Conservation (phyloP, 129 eudicot species). For the Flaveria linearis region DNA sequence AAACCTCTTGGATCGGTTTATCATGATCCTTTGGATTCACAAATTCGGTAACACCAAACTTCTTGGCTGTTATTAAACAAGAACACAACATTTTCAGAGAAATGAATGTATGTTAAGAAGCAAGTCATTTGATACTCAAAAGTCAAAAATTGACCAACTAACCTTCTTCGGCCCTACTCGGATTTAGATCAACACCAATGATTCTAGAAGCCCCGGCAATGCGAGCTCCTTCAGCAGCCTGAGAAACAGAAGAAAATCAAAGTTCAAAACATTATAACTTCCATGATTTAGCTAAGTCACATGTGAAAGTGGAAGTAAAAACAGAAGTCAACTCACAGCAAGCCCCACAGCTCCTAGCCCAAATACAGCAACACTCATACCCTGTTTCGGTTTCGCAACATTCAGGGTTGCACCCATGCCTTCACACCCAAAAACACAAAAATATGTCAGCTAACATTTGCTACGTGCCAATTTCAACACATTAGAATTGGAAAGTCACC, state of each 20-base stretch:
- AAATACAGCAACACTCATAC: conserved; percentile 65
- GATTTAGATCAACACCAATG: conserved; percentile 60
- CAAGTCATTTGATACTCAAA: neutral
- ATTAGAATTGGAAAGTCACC: too few relatives aligned
- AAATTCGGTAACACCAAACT: conserved; percentile 64
- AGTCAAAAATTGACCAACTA: conserved; percentile 26
- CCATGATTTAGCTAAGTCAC: conserved; percentile 15
- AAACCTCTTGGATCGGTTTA: conserved; percentile 65
- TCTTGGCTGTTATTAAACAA: conserved; percentile 45
- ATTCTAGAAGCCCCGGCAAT: conserved; percentile 69
- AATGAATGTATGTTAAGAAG: neutral
- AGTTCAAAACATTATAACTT: neutral
- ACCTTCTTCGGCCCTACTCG: conserved; percentile 53
- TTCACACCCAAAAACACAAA: conserved; percentile 17
- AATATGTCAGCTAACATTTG: neutral
- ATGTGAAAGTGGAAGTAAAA: neutral
- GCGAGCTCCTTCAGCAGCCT: conserved; percentile 75
- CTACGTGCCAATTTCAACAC: neutral
- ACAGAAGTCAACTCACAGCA: conserved; percentile 49
- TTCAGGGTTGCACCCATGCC: conserved; percentile 70
- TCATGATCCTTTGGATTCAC: conserved; percentile 69
- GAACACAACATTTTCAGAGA: neutral
- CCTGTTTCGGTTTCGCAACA: conserved; percentile 63
- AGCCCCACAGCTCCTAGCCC: conserved; percentile 77
- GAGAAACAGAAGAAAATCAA: conserved; percentile 5